Evolutionary conservation across 2,329 filamentous ascomycete genomes (phyloP).

Genomic region (Aaosphaeria arxii): DNA sequence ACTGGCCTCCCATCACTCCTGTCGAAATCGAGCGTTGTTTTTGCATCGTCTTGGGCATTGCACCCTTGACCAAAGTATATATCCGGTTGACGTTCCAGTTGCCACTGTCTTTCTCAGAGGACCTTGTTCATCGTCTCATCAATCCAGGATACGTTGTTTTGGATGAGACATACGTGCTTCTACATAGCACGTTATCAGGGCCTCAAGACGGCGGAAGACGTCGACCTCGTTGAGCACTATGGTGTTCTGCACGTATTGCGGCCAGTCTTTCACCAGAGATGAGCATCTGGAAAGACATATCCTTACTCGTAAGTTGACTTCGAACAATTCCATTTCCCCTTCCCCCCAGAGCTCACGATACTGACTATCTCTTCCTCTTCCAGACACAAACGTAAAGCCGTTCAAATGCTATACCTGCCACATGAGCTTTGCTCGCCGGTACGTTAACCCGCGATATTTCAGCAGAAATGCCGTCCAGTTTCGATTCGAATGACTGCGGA

Average conservation of each 20-base stretch:
- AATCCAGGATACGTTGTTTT: too few species aligned
- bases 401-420: conserved; percentile 55
- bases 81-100: too few species aligned
- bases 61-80: too few species aligned
- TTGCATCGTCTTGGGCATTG: too few species aligned
- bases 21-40: too few species aligned
- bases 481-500: background rate
- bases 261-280: conserved; percentile 52
- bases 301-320: conserved; percentile 45
- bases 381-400: conserved; percentile 55
- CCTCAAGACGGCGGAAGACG: conserved; percentile 1
- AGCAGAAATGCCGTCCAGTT: too few species aligned
- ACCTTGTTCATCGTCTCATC: background rate
- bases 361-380: conserved; percentile 4
- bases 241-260: conserved; percentile 55
- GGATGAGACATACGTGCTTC: too few species aligned
- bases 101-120: conserved; percentile 11
- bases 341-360: conserved; percentile 1
- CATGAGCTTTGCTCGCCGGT: conserved; percentile 54
- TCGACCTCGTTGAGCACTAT: conserved; percentile 29
- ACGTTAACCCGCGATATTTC: conserved; percentile 14
- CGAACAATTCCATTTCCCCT: background rate
- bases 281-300: conserved; percentile 54
- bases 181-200: conserved; percentile 2
- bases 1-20: too few species aligned